Percentiles rank a stretch among this genome's conserved stretches.
phyloP scores from a whole-genome alignment of 345 rosid genomes.

The Triadica sebifera region DNA sequence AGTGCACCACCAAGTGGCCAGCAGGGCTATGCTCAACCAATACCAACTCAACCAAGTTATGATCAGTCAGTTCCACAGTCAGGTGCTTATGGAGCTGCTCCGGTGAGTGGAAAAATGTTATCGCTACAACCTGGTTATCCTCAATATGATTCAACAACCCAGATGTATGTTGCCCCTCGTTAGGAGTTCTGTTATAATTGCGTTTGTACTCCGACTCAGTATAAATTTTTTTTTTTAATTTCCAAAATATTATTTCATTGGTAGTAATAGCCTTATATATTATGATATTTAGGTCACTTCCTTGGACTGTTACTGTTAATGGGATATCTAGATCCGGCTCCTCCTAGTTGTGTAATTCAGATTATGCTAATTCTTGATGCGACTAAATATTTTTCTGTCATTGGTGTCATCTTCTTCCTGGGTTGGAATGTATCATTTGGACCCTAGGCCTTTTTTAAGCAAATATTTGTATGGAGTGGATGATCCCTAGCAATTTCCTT shows the following conservation, averaged over 20 bases:
- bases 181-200: conserved; percentile 15
- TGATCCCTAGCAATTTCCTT: too few relatives aligned
- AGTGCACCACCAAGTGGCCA: conserved; percentile 46
- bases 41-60: conserved; percentile 56
- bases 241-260: background rate
- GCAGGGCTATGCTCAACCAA: conserved; percentile 52
- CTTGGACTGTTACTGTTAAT: background rate
- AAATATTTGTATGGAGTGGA: too few relatives aligned
- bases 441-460: too few relatives aligned
- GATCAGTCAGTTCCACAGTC: conserved; percentile 68
- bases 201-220: background rate
- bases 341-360: background rate
- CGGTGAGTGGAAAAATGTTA: conserved; percentile 49
- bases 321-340: background rate
- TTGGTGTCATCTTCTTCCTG: too few relatives aligned
- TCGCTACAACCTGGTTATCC: conserved; percentile 49
- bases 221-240: background rate
- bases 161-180: conserved; percentile 48
- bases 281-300: background rate
- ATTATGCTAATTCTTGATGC: conserved; percentile 1
- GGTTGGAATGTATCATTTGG: background rate
- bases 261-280: conserved; percentile 7
- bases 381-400: background rate
- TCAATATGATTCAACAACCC: conserved; percentile 52
- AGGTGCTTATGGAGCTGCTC: conserved; percentile 45